These are phyloP conservation scores for Glomus cerebriforme DNA, from an alignment of 192 early-diverging fungal species.

Conservation along the genomic window DNA sequence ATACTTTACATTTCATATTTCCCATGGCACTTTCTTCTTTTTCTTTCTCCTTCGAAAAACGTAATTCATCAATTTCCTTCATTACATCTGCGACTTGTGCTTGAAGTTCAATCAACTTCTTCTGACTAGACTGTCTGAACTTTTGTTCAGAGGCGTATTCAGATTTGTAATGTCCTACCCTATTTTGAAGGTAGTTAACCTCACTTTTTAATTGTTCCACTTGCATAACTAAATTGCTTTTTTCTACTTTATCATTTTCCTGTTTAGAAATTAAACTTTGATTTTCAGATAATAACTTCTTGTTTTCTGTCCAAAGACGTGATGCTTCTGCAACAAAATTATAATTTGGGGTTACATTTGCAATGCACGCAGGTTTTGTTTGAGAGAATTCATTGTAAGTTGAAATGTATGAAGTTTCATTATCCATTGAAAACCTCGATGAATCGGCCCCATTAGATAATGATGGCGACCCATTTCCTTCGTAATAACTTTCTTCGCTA, in stretches of 20 bases:
- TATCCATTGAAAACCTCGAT: background rate
- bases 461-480: background rate
- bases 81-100: background rate
- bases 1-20: slow-evolving; percentile 45
- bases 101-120: slow-evolving; percentile 8
- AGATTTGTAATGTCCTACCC: background rate
- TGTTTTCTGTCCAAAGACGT: background rate
- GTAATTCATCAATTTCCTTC: background rate
- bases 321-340: background rate
- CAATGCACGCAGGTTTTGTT: no score
- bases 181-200: background rate
- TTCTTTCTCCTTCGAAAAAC: background rate
- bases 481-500: no score
- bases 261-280: background rate
- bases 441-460: background rate
- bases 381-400: background rate
- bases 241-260: background rate
- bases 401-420: background rate
- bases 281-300: background rate
- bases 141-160: background rate
- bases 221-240: background rate
- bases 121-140: background rate
- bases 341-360: background rate
- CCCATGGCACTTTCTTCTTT: background rate
- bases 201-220: background rate